Base-by-base conservation (phyloP, 2,329 filamentous ascomycete species). In the Ophiostoma pallidulum region DNA sequence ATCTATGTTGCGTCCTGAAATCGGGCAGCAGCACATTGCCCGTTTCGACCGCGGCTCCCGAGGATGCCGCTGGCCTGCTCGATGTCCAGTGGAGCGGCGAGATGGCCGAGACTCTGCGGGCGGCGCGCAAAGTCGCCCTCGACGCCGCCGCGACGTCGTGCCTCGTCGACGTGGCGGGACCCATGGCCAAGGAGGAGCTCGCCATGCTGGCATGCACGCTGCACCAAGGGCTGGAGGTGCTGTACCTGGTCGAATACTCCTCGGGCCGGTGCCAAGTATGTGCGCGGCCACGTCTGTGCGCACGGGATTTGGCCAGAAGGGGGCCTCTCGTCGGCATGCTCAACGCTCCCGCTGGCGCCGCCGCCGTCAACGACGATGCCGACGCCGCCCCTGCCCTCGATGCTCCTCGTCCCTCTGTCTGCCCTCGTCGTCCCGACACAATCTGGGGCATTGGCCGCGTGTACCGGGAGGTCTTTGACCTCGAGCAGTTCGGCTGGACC, bases 381-480 rank as follows among this genome's bases (percentile, higher is more conserved):
- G 24, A 28, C 24, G n/a, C n/a, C n/a, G n/a, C n/a, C n/a, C n/a
- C n/a, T n/a, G n/a, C n/a, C n/a, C n/a, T n/a, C n/a, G n/a, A n/a
- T n/a, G n/a, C n/a, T n/a, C n/a, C n/a, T n/a, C n/a, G n/a, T n/a
- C n/a, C n/a, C n/a, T n/a, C n/a, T n/a, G n/a, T n/a, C n/a, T n/a
- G n/a, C 29, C 32, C 26, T 16, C 55, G 61, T 24, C 19, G 48
- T 2, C 52, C 56, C 1, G 62, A 64, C 43, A 56, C 64, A 9
- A 53, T 66, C 6, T 52, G 53, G 6, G 62, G 59, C 2, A 55
- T 61, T 0, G 59, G 57, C 12, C 61, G 52, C 47, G 53, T 53
- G 6, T 66, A 64, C 45, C 54, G 58, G 9, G 61, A 66, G 46
- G 59, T 64, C 1, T 57, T 60, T 40, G 59, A 64, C 16, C 45